Base-by-base conservation (phyloP, 208 protist genomes). In the Acanthamoeba comandoni region DNA sequence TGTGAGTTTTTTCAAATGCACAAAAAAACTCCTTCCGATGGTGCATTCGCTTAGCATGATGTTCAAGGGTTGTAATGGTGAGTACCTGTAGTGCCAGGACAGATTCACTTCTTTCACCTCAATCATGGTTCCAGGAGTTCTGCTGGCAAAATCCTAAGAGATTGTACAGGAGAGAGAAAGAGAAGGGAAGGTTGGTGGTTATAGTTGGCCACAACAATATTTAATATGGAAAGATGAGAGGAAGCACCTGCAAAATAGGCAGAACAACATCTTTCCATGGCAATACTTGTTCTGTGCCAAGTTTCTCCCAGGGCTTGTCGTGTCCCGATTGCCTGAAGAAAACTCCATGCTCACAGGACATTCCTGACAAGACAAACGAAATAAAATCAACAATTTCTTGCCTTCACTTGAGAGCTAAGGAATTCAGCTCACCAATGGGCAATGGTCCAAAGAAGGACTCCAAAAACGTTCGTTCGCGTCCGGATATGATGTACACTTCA, bases 11-110 rank as follows among this genome's bases (percentile, higher is more conserved):
- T n/a, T n/a, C n/a, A n/a, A n/a, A n/a, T n/a, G n/a, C n/a, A n/a
- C n/a, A n/a, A n/a, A n/a, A n/a, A n/a, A n/a, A n/a, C n/a, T n/a
- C n/a, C n/a, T n/a, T n/a, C n/a, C n/a, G n/a, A n/a, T n/a, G n/a
- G n/a, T n/a, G n/a, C n/a, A n/a, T n/a, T n/a, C n/a, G n/a, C n/a
- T n/a, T n/a, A n/a, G n/a, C n/a, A n/a, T n/a, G n/a, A n/a, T n/a
- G n/a, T n/a, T n/a, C n/a, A n/a, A n/a, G n/a, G n/a, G n/a, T n/a
- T n/a, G n/a, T n/a, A n/a, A n/a, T n/a, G n/a, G n/a, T n/a, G n/a
- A n/a, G 2, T 13, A 84, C 49, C 95, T 70, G 62, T 95, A 96
- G 62, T 96, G 93, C 92, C 93, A 96, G 13, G 89, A 92, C 0
- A 96, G 5, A 51, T 92, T 94, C 2, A 87, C 69, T 26, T 95